Evolutionary conservation across 2,329 filamentous ascomycete genomes (phyloP), one percentile per base, ranked within the genome.

Genomic region (Arthroderma sp.): DNA sequence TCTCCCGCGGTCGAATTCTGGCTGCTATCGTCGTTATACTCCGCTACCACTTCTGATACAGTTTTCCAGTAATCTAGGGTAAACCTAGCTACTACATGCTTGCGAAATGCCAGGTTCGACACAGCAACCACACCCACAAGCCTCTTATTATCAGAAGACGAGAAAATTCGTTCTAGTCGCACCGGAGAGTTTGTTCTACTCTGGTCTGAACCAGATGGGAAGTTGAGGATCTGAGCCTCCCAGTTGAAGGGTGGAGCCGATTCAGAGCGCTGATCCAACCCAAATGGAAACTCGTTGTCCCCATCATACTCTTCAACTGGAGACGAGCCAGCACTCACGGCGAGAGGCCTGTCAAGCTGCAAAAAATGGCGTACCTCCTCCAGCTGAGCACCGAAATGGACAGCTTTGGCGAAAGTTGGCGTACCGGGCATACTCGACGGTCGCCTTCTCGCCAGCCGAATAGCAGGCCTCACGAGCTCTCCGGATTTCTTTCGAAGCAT

Each of bases 51-150:
- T 61, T 98, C 91, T 0, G 91, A 98, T 0, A 88, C 93, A 0
- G 91, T 98, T 73, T 94, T 94, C 91, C 91, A 98, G 67, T 94
- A 91, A 63, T 98, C 91, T 39, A 95, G 75, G 0, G 91, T 98
- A 63, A 98, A 98, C 42, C 91, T 80, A 61, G 86, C 89, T n/a
- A 83, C 79, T 44, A 98, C 85, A 4, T 73, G 64, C 66, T 98
- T 98, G 44, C 88, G 77, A 66, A 94, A 98, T 0, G 87, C 78
- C 37, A 96, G 65, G 63, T 98, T 98, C 59, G 82, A 80, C 22
- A 94, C 88, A 5, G 80, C 83, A 43, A 94, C 75, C 11, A 80
- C 83, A 8, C 91, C 91, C 42, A 94, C 73, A 52, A 98, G 67
- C 1, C 75, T 84, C 66, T 89, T 89, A 57, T 93, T 87, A 61